These are phyloP conservation scores for Neonectria coccinea DNA, from an alignment of 2,329 filamentous ascomycete species.

Conservation along the genomic window DNA sequence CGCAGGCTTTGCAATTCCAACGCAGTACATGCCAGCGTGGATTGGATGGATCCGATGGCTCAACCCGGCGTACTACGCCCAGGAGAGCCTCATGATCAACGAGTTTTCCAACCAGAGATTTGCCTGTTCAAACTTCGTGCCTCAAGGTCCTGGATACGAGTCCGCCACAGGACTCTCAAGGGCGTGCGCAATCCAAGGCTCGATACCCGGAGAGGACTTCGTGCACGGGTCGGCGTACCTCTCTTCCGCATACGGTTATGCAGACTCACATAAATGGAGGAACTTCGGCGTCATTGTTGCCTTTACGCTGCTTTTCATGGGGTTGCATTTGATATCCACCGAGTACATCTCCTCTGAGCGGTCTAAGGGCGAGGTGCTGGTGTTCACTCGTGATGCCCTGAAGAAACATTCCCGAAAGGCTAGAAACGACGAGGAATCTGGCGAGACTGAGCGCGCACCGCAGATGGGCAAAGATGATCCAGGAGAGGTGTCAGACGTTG, in stretches of 20 bases:
- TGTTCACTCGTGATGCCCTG: slow-evolving; percentile 24
- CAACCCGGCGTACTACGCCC: slow-evolving; percentile 68
- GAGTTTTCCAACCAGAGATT: slow-evolving; percentile 23
- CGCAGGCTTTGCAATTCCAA: slow-evolving; percentile 34
- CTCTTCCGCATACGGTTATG: slow-evolving; percentile 20
- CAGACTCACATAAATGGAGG: slow-evolving; percentile 58
- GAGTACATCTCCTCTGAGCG: slow-evolving; percentile 21
- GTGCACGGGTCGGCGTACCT: slow-evolving; percentile 23
- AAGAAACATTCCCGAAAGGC: slow-evolving; percentile 61
- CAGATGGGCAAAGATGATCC: background rate
- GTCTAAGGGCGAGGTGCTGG: slow-evolving; percentile 28
- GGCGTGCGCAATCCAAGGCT: slow-evolving; percentile 23
- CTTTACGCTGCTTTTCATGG: slow-evolving; percentile 64
- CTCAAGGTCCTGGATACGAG: slow-evolving; percentile 16
- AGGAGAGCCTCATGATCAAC: slow-evolving; percentile 34
- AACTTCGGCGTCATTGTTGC: slow-evolving; percentile 73
- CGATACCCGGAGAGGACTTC: slow-evolving; percentile 19
- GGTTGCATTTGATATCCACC: slow-evolving; percentile 17
- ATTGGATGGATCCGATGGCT: slow-evolving; percentile 71
- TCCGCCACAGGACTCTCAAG: slow-evolving; percentile 5
- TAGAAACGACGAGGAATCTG: slow-evolving; percentile 73
- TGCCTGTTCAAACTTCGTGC: slow-evolving; percentile 21
- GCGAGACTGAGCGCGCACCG: background rate
- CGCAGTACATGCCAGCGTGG: slow-evolving; percentile 27
- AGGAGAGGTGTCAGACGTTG: slow-evolving; percentile 15